Evolutionary conservation across 1,284 basidiomycete species (phyloP), one percentile per base, ranked within the genome.

Genomic region (Ganoderma multipileum): DNA sequence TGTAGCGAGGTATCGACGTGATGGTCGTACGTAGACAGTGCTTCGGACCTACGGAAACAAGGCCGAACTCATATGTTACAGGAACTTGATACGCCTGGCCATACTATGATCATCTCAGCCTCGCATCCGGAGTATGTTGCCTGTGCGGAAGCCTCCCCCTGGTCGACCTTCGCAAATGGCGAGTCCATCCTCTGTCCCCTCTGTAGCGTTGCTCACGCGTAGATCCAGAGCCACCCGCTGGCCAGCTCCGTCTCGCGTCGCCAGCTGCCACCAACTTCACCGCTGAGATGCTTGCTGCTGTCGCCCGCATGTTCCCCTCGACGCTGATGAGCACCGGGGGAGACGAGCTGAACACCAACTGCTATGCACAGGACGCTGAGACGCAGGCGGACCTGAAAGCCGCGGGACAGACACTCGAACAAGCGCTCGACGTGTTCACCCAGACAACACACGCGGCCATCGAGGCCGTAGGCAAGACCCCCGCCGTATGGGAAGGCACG

Each of bases 321-420:
- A 82, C 79, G 26, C 83, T 92, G 66, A 88, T 96, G 76, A 89
- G 88, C 71, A 92, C 92, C 0, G 95, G 95, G 0, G 95, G 95
- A 0, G 95, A 96, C 76, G 94, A 96, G 79, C 78, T 95, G 68
- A 95, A 95, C 75, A 75, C 78, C 8, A 83, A 83, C 39, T 95
- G 93, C 79, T 95, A 93, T 75, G 80, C 81, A 0, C 77, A 88
- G 38, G 93, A 95, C 76, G 72, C 79, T 1, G 78, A 84, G 68
- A 92, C 91, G 0, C 86, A 88, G 72, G 77, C 78, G 0, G 84
- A 85, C 11, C 80, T 93, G 64, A 75, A 81, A 64, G 71, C 77
- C 47, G 81, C 81, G 12, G 86, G 86, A 1, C 79, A 82, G 73
- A 90, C 88, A 0, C 78, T 95, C 16, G 85, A 89, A 55, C 81